Evolutionary conservation across 164 flowering plant genomes (phyloP).

Genomic region (Houttuynia cordata): DNA sequence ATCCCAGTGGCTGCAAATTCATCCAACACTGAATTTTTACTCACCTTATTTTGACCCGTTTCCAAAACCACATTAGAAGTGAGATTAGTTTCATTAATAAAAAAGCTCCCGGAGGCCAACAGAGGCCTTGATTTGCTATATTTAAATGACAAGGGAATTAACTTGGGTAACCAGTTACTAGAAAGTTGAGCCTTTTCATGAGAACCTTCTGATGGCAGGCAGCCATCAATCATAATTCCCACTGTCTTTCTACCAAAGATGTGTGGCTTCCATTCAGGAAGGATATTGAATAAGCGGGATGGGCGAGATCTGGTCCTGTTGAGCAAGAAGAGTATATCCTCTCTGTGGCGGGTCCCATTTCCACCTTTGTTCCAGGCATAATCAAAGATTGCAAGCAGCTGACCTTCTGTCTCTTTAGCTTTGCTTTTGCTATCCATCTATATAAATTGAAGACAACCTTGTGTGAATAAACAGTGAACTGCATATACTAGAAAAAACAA

Average conservation of each 20-base stretch:
- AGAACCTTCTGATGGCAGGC: constrained; percentile 4
- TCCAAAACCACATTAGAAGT: constrained; percentile 4
- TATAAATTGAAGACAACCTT: not conserved
- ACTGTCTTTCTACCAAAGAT: constrained; percentile 21
- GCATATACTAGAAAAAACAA: not conserved
- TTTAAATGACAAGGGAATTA: constrained; percentile 26
- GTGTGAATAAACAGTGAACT: not conserved
- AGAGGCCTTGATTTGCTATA: constrained; percentile 40
- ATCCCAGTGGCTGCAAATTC: not conserved
- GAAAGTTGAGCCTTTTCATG: constrained; percentile 2
- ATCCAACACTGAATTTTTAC: not conserved
- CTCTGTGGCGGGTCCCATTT: constrained; percentile 53
- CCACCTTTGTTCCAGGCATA: constrained; percentile 79
- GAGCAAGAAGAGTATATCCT: constrained; percentile 46
- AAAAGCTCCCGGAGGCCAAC: constrained; percentile 14
- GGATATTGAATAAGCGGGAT: constrained; percentile 10
- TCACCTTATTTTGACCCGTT: constrained; percentile 9
- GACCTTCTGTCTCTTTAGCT: constrained; percentile 48
- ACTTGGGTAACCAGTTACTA: constrained; percentile 5
- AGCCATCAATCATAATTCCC: constrained; percentile 44
- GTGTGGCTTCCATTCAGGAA: constrained; percentile 11
- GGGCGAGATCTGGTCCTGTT: constrained; percentile 20
- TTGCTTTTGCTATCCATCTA: constrained; percentile 50
- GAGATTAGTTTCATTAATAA: constrained; percentile 6
- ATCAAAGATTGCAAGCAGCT: constrained; percentile 49